These are phyloP conservation scores for Phymatotrichopsis omnivora DNA, from an alignment of 2,329 filamentous ascomycete genomes.

Conservation along the genomic window DNA sequence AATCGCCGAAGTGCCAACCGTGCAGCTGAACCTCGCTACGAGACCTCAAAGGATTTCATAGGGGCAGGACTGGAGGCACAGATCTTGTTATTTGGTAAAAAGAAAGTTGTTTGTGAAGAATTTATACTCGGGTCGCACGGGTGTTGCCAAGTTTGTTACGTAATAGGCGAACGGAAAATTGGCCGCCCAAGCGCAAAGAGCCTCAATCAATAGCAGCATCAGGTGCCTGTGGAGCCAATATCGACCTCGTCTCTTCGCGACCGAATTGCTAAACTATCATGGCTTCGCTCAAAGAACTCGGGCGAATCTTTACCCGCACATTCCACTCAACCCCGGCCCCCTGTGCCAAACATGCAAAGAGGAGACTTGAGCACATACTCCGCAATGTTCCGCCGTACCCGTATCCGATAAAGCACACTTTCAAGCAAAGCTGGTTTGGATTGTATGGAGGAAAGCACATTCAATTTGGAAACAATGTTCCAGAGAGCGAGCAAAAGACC, in stretches of 20 bases:
- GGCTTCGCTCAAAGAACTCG: not conserved
- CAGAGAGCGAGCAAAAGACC: constrained; percentile 58
- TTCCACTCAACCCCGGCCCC: constrained; percentile 32
- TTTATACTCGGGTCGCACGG: too few species aligned
- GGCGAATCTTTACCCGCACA: constrained; percentile 29
- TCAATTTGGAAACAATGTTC: constrained; percentile 70
- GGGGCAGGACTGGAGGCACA: constrained; percentile 18
- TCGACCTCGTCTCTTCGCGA: constrained; percentile 1
- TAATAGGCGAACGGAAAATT: not conserved
- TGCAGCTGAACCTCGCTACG: constrained; percentile 11
- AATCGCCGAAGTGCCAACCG: constrained; percentile 21
- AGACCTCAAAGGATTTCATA: constrained; percentile 9
- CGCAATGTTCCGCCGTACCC: constrained; percentile 53
- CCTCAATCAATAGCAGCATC: not conserved
- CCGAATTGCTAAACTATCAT: not conserved
- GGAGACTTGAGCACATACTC: constrained; percentile 32
- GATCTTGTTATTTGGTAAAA: constrained; percentile 9
- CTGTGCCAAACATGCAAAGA: constrained; percentile 34
- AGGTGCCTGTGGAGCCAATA: not conserved
- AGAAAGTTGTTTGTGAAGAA: too few species aligned
- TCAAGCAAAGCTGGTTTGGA: constrained; percentile 70
- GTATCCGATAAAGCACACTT: constrained; percentile 57
- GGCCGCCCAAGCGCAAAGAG: not conserved
- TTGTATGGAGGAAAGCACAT: constrained; percentile 62
- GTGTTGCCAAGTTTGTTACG: constrained; percentile 12